Conservation (phyloP, 352 stramenopile species). For the Pythium coloratum region DNA sequence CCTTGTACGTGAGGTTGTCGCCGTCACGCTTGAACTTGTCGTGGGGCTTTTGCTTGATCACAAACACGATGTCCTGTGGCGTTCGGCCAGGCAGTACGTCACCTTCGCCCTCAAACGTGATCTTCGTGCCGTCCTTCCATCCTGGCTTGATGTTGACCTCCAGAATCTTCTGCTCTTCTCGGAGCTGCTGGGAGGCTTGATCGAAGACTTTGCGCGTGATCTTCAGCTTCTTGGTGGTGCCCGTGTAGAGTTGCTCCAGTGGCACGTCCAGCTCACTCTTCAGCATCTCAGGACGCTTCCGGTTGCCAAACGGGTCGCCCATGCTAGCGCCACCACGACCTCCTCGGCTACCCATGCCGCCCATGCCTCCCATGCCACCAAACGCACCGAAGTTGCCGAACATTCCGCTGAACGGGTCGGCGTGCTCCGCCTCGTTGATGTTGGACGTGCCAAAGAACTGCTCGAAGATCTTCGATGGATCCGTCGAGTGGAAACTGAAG, state of each 20-base stretch:
- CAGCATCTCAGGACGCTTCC: constrained; percentile 50
- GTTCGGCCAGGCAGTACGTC: constrained; percentile 90
- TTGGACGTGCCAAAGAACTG: constrained; percentile 90
- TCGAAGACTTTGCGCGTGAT: constrained; percentile 93
- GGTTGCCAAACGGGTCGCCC: constrained; percentile 48
- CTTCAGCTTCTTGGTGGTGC: constrained; percentile 92
- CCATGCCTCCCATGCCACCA: constrained; percentile 49
- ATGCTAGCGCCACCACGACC: constrained; percentile 17
- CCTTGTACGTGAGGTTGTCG: constrained; percentile 94
- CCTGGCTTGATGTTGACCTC: constrained; percentile 96
- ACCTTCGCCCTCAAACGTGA: constrained; percentile 94
- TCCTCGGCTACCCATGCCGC: constrained; percentile 27
- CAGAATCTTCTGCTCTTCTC: constrained; percentile 94
- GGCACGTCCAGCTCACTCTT: constrained; percentile 91
- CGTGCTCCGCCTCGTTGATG: constrained; percentile 67
- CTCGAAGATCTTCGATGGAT: constrained; percentile 89
- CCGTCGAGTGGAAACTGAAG: constrained; percentile 79
- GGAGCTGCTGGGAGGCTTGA: constrained; percentile 74
- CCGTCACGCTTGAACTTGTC: constrained; percentile 93
- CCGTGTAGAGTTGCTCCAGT: constrained; percentile 87
- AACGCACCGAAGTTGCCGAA: constrained; percentile 58
- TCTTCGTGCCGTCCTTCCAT: constrained; percentile 95
- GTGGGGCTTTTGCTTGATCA: constrained; percentile 92
- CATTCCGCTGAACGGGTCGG: constrained; percentile 73
- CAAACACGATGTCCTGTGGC: constrained; percentile 95